phyloP scores from a whole-genome alignment of 179 eudicot species.

The Camellia oleifera region DNA sequence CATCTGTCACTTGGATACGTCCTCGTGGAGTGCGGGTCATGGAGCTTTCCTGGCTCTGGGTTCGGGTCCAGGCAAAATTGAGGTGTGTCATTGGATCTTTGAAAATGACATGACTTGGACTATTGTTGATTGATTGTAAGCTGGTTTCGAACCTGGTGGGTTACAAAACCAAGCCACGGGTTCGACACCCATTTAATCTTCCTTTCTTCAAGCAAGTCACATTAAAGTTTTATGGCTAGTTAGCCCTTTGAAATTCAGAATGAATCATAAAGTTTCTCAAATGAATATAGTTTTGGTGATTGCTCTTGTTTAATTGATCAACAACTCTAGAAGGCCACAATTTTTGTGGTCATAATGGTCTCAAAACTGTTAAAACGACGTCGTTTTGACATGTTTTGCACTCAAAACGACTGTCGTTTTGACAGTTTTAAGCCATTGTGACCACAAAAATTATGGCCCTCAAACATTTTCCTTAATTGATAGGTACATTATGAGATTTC shows the following conservation, averaged over 20 bases:
- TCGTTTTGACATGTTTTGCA: no score
- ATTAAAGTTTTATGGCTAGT: neutral
- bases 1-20: constrained; percentile 80
- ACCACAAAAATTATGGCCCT: no score
- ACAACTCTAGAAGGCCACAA: no score
- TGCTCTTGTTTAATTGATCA: neutral
- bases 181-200: neutral
- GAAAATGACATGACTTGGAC: constrained; percentile 84
- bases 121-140: constrained; percentile 35
- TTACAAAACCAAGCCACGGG: neutral
- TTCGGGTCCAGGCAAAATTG: constrained; percentile 70
- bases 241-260: no score
- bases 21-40: constrained; percentile 73
- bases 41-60: constrained; percentile 79
- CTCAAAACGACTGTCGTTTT: no score
- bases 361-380: no score
- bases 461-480: no score
- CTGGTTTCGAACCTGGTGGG: neutral
- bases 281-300: neutral
- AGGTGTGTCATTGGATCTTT: constrained; percentile 93
- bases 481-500: no score
- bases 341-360: no score
- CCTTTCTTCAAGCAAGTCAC: no score
- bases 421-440: no score
- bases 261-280: no score